Evolutionary conservation across 176 grass and related monocot genomes (phyloP).

Genomic region (Microstegium vimineum): DNA sequence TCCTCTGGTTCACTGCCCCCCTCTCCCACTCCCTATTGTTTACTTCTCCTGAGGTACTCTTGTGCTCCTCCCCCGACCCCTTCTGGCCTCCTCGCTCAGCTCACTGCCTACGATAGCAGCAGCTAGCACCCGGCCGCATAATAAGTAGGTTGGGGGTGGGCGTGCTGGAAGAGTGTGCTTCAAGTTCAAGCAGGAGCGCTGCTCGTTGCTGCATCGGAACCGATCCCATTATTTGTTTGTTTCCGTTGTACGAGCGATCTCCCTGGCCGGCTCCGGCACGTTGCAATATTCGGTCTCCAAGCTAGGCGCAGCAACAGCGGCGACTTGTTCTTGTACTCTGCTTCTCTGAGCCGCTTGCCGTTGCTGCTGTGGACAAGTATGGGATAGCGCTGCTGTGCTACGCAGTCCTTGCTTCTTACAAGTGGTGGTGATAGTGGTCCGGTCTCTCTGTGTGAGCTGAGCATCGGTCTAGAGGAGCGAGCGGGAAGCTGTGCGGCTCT

Average conservation of each 20-base stretch:
- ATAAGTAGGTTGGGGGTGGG: slow-evolving; percentile 26
- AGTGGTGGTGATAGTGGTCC: neutral
- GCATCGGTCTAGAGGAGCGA: slow-evolving; percentile 13
- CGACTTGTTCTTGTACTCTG: slow-evolving; percentile 29
- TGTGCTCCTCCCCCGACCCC: slow-evolving; percentile 37
- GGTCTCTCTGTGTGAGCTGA: neutral
- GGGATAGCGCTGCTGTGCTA: slow-evolving; percentile 10
- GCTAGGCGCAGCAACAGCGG: neutral
- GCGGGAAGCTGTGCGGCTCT: neutral
- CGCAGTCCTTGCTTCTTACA: slow-evolving; percentile 12
- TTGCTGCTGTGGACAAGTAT: slow-evolving; percentile 18
- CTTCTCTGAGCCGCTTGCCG: slow-evolving; percentile 16
- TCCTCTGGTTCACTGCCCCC: slow-evolving; percentile 33
- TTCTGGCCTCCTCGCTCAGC: too few species aligned
- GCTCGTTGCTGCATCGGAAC: slow-evolving; percentile 12
- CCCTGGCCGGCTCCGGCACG: slow-evolving; percentile 28
- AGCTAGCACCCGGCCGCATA: slow-evolving; percentile 42
- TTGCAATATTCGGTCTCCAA: slow-evolving; percentile 52
- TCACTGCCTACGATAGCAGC: slow-evolving; percentile 40
- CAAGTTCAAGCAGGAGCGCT: slow-evolving; percentile 34
- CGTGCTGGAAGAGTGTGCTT: slow-evolving; percentile 41
- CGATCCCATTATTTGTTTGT: slow-evolving; percentile 26
- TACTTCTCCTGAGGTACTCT: slow-evolving; percentile 49
- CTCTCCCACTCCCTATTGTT: slow-evolving; percentile 27
- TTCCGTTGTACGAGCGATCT: slow-evolving; percentile 47